Percentiles rank a stretch among this genome's conserved stretches.
Conservation (phyloP, 257 asterid species). For the Solanum verrucosum region DNA sequence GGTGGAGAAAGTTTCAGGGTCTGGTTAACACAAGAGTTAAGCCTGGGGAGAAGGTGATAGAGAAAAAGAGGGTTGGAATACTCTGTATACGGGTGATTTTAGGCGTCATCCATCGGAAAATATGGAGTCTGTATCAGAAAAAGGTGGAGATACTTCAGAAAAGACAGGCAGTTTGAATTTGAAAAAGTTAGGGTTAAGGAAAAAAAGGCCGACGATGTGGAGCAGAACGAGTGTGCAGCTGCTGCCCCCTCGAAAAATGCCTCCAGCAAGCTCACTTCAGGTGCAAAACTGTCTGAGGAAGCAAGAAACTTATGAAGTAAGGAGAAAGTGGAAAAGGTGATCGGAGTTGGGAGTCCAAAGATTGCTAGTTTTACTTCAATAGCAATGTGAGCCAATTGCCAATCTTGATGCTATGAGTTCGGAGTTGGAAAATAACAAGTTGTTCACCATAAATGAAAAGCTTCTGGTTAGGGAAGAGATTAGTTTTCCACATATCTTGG, state of each 20-base stretch:
- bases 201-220: neutral
- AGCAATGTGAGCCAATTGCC: neutral
- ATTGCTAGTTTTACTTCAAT: neutral
- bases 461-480: neutral
- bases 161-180: neutral
- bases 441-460: neutral
- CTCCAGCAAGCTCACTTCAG: neutral
- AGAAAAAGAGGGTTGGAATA: neutral
- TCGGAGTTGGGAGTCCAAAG: neutral
- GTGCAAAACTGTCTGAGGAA: neutral
- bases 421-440: neutral
- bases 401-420: neutral
- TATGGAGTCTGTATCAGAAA: neutral
- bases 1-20: neutral
- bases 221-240: neutral
- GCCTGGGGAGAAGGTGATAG: neutral
- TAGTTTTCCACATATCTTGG: neutral
- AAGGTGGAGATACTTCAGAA: neutral
- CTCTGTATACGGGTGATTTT: neutral
- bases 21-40: neutral
- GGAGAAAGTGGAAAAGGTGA: neutral
- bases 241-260: neutral
- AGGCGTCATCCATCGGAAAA: neutral
- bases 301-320: neutral
- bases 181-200: neutral